Percentiles rank a stretch among this genome's conserved stretches.
Conservation (phyloP, 257 asterid species). For the Echites panduratus region DNA sequence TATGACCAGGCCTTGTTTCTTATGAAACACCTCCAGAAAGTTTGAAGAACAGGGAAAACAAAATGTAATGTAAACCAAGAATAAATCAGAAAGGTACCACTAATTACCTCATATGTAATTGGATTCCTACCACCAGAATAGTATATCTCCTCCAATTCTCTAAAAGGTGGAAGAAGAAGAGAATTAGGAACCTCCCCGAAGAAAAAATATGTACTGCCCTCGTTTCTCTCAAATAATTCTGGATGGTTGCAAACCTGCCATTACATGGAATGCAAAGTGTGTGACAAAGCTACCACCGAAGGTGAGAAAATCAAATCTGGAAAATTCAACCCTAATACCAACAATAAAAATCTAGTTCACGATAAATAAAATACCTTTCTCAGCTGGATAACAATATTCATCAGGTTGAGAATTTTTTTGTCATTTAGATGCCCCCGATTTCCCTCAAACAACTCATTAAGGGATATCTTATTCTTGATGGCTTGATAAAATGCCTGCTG, state of each 20-base stretch:
- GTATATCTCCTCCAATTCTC: slow-evolving; percentile 76
- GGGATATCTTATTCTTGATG: slow-evolving; percentile 92
- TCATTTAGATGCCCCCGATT: slow-evolving; percentile 94
- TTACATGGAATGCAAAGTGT: slow-evolving; percentile 14
- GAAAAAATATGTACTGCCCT: slow-evolving; percentile 80
- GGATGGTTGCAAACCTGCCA: slow-evolving; percentile 97
- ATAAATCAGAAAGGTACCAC: slow-evolving; percentile 3
- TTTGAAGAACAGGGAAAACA: slow-evolving; percentile 5
- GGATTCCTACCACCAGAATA: slow-evolving; percentile 85
- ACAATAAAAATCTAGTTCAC: not conserved
- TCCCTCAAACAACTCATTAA: slow-evolving; percentile 87
- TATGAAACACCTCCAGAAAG: not conserved
- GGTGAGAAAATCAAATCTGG: not conserved
- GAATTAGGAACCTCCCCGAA: slow-evolving; percentile 80
- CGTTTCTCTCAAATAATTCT: slow-evolving; percentile 96
- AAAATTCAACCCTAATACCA: not conserved
- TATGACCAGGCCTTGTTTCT: too few relatives aligned
- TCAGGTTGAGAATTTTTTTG: slow-evolving; percentile 82
- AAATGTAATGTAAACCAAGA: not conserved
- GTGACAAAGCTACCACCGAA: not conserved
- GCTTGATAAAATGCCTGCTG: slow-evolving; percentile 98
- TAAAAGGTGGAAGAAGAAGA: slow-evolving; percentile 86
- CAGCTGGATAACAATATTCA: slow-evolving; percentile 98
- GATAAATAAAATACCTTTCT: slow-evolving; percentile 59
- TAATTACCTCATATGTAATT: slow-evolving; percentile 63